Evolutionary conservation across 179 eudicot genomes (phyloP).

Genomic region (Sideroxylon spinosum): DNA sequence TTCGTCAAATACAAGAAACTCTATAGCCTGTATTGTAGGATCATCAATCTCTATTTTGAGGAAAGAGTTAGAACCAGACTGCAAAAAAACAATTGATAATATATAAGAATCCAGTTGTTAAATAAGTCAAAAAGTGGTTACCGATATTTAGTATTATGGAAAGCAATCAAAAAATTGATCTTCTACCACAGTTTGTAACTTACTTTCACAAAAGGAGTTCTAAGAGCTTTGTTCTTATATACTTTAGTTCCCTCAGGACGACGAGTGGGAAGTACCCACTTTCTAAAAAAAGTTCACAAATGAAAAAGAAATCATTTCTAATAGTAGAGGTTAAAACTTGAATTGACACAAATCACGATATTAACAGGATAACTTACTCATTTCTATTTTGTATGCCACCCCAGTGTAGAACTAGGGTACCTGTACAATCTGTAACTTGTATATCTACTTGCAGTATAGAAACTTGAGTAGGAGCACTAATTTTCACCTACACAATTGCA

Average conservation of each 20-base stretch:
- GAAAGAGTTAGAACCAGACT: conserved; percentile 67
- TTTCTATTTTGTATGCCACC: conserved; percentile 56
- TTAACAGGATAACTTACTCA: conserved; percentile 40
- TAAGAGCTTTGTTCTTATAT: conserved; percentile 71
- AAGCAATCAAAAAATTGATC: background rate
- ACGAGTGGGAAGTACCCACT: conserved; percentile 76
- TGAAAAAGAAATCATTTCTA: background rate
- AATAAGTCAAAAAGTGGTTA: conserved; percentile 2
- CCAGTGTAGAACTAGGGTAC: conserved; percentile 77
- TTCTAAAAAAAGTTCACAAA: conserved; percentile 30
- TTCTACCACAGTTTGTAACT: conserved; percentile 18
- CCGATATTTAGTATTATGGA: background rate
- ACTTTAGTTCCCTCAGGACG: conserved; percentile 73
- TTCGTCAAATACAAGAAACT: conserved; percentile 85
- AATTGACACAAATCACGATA: conserved; percentile 1
- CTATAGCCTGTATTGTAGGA: conserved; percentile 73
- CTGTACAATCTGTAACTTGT: conserved; percentile 50
- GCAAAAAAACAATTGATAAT: conserved; percentile 24
- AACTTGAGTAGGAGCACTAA: conserved; percentile 53
- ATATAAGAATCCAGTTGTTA: background rate
- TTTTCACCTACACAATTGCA: conserved; percentile 53
- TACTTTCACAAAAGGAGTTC: conserved; percentile 80
- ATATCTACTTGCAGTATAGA: conserved; percentile 54
- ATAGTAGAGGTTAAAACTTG: background rate
- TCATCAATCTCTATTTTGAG: conserved; percentile 82